Evolutionary conservation across 208 protist genomes (phyloP).

Genomic region (Herpetomonas samuelpessoai): DNA sequence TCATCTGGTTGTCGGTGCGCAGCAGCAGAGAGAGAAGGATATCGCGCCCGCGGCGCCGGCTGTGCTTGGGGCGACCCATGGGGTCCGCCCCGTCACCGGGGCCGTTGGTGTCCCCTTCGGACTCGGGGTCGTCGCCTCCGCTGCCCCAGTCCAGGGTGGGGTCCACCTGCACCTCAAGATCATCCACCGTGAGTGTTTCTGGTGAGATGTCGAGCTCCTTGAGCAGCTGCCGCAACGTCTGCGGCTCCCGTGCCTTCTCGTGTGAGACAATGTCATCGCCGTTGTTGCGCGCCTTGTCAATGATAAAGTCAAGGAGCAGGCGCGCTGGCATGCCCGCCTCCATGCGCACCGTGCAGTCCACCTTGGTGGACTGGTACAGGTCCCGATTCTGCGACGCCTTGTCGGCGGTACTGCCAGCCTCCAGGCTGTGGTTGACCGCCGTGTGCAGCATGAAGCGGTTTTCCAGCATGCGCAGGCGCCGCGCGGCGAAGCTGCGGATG

Average conservation of each 20-base stretch:
- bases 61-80: conserved; percentile 28
- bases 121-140: conserved; percentile 85
- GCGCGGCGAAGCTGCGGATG: conserved; percentile 82
- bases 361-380: conserved; percentile 95
- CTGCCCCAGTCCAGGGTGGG: conserved; percentile 42
- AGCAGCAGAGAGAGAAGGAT: conserved; percentile 96
- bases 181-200: conserved; percentile 93
- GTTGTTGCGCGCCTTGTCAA: conserved; percentile 91
- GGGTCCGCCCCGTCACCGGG: conserved; percentile 11
- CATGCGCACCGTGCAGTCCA: conserved; percentile 97
- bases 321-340: conserved; percentile 93
- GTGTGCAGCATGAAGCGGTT: conserved; percentile 91
- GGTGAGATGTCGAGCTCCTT: conserved; percentile 71
- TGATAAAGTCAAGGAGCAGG: conserved; percentile 95
- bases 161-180: conserved; percentile 94
- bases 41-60: conserved; percentile 43
- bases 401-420: conserved; percentile 71
- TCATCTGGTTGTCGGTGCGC: conserved; percentile 98
- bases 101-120: conserved; percentile 3
- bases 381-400: conserved; percentile 90
- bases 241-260: conserved; percentile 71
- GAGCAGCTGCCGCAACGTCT: conserved; percentile 82
- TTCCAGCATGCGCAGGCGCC: conserved; percentile 89
- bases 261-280: conserved; percentile 93
- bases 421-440: conserved; percentile 87